phyloP scores from a whole-genome alignment of 176 grass and related monocot genomes.

The Ananas comosus region DNA sequence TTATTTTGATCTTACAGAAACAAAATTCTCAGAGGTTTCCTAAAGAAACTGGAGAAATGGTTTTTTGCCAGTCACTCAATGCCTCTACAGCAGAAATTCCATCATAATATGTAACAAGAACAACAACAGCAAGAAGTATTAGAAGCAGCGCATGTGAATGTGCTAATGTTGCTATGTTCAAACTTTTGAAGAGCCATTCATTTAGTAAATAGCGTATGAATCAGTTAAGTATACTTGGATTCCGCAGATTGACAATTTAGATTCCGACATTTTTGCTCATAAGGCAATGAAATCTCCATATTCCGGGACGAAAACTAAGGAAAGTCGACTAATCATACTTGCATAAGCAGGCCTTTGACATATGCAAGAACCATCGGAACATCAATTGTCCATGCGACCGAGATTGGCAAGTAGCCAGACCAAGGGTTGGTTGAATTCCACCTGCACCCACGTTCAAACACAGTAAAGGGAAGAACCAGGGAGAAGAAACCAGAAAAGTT shows the following conservation, averaged over 20 bases:
- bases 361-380: conserved; percentile 43
- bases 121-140: too few species aligned
- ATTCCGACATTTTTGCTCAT: background rate
- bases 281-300: background rate
- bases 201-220: too few species aligned
- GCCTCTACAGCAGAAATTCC: too few species aligned
- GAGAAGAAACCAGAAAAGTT: background rate
- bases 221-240: too few species aligned
- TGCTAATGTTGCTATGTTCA: too few species aligned
- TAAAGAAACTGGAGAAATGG: too few species aligned
- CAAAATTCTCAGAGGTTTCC: too few species aligned
- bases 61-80: too few species aligned
- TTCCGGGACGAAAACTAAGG: background rate
- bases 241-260: background rate
- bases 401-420: conserved; percentile 50
- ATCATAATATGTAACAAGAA: too few species aligned
- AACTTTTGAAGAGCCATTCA: too few species aligned
- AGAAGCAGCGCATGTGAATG: too few species aligned
- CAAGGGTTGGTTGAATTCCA: conserved; percentile 66
- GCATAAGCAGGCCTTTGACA: conserved; percentile 49
- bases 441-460: conserved; percentile 23
- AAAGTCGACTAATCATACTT: conserved; percentile 23
- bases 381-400: conserved; percentile 80
- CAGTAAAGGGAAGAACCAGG: background rate
- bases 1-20: too few species aligned